Percentiles rank a stretch among this genome's conserved stretches.
Conservation (phyloP, 164 flowering plant genomes). For the Magnolia kwangsiensis region DNA sequence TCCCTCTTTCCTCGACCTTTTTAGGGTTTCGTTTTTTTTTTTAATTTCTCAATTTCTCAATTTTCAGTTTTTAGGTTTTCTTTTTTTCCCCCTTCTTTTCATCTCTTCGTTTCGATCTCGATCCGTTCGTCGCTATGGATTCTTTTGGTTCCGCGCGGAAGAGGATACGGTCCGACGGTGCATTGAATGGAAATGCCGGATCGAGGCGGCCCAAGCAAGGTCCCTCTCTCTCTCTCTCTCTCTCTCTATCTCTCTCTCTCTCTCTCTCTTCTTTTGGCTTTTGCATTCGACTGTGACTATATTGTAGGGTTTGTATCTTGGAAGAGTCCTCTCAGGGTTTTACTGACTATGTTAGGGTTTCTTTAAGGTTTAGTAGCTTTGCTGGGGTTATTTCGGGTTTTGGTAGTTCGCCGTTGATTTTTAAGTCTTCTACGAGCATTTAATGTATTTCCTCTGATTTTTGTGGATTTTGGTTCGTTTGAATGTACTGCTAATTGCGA, state of each 20-base stretch:
- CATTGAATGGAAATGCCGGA: constrained; percentile 30
- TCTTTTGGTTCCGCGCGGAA: constrained; percentile 20
- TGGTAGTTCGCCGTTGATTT: neutral
- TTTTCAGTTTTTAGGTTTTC: neutral
- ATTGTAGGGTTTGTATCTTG: neutral
- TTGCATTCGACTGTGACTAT: neutral
- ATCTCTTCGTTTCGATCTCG: neutral
- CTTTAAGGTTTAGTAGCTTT: neutral
- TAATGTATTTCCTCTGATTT: no score
- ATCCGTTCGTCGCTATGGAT: constrained; percentile 15
- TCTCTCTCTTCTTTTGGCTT: neutral
- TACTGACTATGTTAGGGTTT: neutral
- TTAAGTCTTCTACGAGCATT: neutral
- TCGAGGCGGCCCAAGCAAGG: constrained; percentile 27
- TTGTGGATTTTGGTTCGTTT: no score
- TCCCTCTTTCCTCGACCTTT: neutral
- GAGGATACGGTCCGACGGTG: constrained; percentile 26
- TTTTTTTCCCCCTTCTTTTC: no score
- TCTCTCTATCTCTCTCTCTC: neutral
- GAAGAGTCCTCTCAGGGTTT: neutral
- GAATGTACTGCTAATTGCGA: no score
- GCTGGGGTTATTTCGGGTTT: neutral
- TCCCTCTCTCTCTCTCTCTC: constrained; percentile 8
- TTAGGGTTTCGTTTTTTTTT: constrained; percentile 7
- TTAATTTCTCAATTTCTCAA: neutral